Conservation (phyloP, 345 rosid genomes). For the Bruguiera parviflora region DNA sequence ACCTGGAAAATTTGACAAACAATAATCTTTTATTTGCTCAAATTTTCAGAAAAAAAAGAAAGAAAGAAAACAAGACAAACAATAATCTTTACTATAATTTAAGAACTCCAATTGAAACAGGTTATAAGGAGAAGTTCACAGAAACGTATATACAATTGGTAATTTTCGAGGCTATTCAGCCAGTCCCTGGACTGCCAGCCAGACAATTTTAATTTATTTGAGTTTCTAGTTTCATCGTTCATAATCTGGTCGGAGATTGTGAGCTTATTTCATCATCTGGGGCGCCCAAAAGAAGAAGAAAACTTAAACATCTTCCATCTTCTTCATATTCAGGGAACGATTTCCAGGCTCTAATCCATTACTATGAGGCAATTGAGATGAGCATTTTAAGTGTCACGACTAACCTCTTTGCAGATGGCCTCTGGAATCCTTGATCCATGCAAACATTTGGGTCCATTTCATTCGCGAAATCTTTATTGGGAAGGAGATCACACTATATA, state of each 20-base stretch:
- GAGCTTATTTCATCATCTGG: no score
- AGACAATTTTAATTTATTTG: no score
- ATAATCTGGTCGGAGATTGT: no score
- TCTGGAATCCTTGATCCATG: not conserved
- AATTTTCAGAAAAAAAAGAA: not conserved
- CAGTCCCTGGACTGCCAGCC: no score
- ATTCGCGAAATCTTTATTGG: not conserved
- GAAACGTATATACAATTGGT: no score
- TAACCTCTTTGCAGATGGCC: slow-evolving; percentile 16
- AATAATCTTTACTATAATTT: not conserved
- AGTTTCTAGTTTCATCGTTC: no score
- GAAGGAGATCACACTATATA: not conserved
- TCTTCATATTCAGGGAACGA: not conserved
- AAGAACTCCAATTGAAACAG: no score
- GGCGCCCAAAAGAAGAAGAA: no score
- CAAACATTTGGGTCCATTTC: slow-evolving; percentile 13
- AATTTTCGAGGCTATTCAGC: no score
- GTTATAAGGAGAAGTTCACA: no score
- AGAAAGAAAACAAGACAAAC: not conserved
- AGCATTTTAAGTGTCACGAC: not conserved
- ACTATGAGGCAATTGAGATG: not conserved
- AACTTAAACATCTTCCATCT: not conserved
- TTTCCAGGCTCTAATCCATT: not conserved
- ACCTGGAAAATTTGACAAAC: slow-evolving; percentile 15
- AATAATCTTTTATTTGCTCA: not conserved